Evolutionary conservation across 345 rosid species (phyloP).

Genomic region (Turritis glabra): DNA sequence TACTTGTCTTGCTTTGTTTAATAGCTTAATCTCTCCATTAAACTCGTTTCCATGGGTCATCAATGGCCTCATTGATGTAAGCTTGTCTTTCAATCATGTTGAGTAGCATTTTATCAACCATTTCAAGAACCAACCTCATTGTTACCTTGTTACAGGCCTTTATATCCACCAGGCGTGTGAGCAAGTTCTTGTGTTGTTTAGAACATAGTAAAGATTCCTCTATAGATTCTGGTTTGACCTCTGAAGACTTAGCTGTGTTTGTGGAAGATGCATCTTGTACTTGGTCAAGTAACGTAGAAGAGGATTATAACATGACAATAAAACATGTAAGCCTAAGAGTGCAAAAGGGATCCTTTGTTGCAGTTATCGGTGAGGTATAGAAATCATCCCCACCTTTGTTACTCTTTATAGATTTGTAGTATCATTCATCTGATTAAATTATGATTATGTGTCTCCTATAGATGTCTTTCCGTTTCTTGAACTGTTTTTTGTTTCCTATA

Average conservation of each 20-base stretch:
- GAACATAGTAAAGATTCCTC: conserved; percentile 45
- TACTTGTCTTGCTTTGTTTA: conserved; percentile 90
- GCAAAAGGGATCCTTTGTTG: conserved; percentile 69
- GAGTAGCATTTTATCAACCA: background rate
- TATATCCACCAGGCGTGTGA: conserved; percentile 79
- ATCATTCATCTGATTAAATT: background rate
- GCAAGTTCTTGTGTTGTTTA: conserved; percentile 72
- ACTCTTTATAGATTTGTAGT: background rate
- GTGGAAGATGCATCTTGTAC: conserved; percentile 67
- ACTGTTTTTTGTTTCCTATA: conserved; percentile 10
- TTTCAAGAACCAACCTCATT: too few species aligned
- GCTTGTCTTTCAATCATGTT: conserved; percentile 38
- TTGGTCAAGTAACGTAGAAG: conserved; percentile 61
- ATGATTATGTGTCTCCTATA: background rate
- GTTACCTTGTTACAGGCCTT: conserved; percentile 55
- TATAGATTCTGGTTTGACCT: conserved; percentile 35
- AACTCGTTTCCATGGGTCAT: conserved; percentile 98
- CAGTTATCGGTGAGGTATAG: conserved; percentile 81
- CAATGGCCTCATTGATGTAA: conserved; percentile 92
- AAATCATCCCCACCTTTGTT: background rate
- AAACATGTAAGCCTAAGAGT: conserved; percentile 58
- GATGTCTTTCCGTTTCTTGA: background rate
- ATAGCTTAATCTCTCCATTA: conserved; percentile 84
- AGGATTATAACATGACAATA: conserved; percentile 51
- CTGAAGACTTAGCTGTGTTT: conserved; percentile 53